phyloP scores from a whole-genome alignment of 257 asterid genomes.

The Nicotiana noctiflora region DNA sequence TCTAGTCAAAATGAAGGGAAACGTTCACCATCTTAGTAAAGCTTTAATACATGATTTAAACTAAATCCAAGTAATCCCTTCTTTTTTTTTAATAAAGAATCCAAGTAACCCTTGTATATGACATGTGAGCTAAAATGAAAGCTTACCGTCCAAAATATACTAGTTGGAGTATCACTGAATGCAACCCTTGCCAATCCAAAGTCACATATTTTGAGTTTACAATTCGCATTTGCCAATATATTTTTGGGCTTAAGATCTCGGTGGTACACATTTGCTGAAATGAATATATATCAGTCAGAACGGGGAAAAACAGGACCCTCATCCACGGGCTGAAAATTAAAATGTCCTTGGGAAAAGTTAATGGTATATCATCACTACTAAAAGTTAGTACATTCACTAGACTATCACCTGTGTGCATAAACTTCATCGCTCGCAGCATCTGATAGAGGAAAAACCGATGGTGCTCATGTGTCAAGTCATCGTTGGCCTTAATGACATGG shows the following conservation, averaged over 20 bases:
- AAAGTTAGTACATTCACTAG: background rate
- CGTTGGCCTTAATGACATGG: conserved; percentile 92
- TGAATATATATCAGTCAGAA: conserved; percentile 17
- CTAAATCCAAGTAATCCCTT: too few species aligned
- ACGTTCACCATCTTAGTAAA: background rate
- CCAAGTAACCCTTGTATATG: background rate
- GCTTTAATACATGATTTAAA: background rate
- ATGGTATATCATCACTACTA: background rate
- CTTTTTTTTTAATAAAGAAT: too few species aligned
- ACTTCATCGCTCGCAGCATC: conserved; percentile 81
- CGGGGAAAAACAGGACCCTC: background rate
- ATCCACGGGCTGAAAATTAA: background rate
- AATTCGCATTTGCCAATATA: conserved; percentile 95
- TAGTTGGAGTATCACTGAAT: conserved; percentile 79
- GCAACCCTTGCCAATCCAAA: conserved; percentile 95
- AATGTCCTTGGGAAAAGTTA: background rate
- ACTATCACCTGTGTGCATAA: conserved; percentile 76
- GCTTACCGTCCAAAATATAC: conserved; percentile 85
- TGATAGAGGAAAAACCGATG: conserved; percentile 88
- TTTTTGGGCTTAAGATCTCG: conserved; percentile 95
- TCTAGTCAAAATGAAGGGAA: background rate
- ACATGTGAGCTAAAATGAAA: background rate
- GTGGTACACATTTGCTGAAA: conserved; percentile 88
- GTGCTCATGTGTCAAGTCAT: conserved; percentile 85
- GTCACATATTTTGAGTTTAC: conserved; percentile 92